Evolutionary conservation across 305 asterid species (phyloP).

Genomic region (Fraxinus sp.): DNA sequence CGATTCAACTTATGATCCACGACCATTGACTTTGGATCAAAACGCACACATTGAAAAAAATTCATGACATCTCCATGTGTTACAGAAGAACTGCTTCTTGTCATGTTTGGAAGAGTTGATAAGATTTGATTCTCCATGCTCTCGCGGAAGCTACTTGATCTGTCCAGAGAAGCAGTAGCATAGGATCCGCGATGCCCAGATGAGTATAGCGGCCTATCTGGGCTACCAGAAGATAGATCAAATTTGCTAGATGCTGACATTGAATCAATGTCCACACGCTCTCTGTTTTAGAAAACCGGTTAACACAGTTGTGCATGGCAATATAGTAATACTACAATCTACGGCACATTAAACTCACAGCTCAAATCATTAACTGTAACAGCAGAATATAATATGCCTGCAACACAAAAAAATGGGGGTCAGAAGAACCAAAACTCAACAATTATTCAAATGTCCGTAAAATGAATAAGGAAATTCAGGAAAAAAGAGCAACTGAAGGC

Average conservation of each 20-base stretch:
- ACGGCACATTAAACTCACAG: constrained; percentile 47
- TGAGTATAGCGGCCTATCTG: constrained; percentile 74
- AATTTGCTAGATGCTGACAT: constrained; percentile 91
- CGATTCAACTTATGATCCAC: constrained; percentile 76
- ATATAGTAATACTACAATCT: constrained; percentile 39
- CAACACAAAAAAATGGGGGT: constrained; percentile 22
- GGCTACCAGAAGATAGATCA: constrained; percentile 79
- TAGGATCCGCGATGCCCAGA: constrained; percentile 76
- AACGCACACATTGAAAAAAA: constrained; percentile 78
- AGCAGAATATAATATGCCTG: constrained; percentile 46
- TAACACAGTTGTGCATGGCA: constrained; percentile 81
- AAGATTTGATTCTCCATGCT: constrained; percentile 67
- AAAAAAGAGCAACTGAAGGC: background rate
- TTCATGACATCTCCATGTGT: constrained; percentile 69
- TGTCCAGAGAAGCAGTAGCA: constrained; percentile 65
- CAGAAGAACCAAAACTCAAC: constrained; percentile 18
- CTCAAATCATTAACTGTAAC: constrained; percentile 36
- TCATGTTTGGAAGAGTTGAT: constrained; percentile 76
- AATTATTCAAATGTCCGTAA: constrained; percentile 14
- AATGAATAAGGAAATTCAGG: constrained; percentile 17
- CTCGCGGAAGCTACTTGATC: constrained; percentile 74
- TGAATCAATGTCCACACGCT: constrained; percentile 62
- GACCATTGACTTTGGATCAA: constrained; percentile 85
- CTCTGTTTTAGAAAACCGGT: constrained; percentile 54
- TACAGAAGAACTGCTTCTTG: constrained; percentile 64